These are phyloP conservation scores for Candida piceae DNA, from an alignment of 805 yeast genomes.

Conservation along the genomic window DNA sequence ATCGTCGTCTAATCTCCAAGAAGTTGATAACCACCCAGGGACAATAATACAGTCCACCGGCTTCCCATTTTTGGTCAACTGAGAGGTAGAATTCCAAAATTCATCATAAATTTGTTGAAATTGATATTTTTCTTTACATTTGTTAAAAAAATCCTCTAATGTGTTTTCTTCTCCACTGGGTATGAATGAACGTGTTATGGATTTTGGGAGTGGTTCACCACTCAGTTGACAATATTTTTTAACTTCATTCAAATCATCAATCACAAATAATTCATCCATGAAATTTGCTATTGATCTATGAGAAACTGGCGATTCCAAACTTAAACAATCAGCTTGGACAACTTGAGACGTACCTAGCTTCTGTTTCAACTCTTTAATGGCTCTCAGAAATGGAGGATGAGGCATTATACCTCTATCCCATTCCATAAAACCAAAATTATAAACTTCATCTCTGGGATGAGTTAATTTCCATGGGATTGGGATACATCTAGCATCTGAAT, in stretches of 20 bases:
- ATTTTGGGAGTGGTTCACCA: conserved; percentile 27
- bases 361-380: conserved; percentile 32
- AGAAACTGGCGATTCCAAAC: conserved; percentile 32
- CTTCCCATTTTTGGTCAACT: conserved; percentile 30
- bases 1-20: conserved; percentile 39
- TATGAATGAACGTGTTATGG: conserved; percentile 13
- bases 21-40: conserved; percentile 41
- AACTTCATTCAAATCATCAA: conserved; percentile 25
- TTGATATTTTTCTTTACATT: conserved; percentile 30
- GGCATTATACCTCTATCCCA: conserved; percentile 46
- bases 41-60: conserved; percentile 46
- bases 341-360: too few relatives aligned
- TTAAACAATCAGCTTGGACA: conserved; percentile 19
- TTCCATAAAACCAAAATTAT: conserved; percentile 41
- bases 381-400: conserved; percentile 51
- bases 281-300: conserved; percentile 26
- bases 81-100: conserved; percentile 32
- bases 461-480: conserved; percentile 45
- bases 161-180: conserved; percentile 15
- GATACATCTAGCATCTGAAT: conserved; percentile 43
- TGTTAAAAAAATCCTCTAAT: conserved; percentile 35
- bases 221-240: conserved; percentile 19
- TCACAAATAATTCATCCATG: conserved; percentile 19
- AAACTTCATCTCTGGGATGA: conserved; percentile 24
- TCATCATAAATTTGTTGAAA: conserved; percentile 34